Base-by-base conservation (phyloP, 805 yeast species). In the Diddensiella caesifluorescens region DNA sequence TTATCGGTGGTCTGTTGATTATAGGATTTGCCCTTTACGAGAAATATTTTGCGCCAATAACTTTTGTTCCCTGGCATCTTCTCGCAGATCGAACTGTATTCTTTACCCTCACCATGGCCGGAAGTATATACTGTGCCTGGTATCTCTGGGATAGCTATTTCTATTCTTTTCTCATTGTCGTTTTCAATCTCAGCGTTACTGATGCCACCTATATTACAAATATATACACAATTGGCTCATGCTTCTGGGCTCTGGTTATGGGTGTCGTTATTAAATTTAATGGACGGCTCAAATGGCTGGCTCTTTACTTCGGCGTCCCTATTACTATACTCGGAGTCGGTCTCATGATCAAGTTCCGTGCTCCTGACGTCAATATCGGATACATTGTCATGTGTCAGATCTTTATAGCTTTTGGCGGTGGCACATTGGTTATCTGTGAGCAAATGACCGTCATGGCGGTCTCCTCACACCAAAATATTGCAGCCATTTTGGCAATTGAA, bases 11-110 rank as follows among this genome's bases (percentile, higher is more conserved):
- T 22, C 47, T 75, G 5, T 53, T 77, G 20, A 53, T 79, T 50
- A 65, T 73, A 39, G 65, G 68, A 25, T 66, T 78, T 37, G 50
- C 68, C 5, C 21, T 59, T 9, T 78, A 77, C 75, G 88, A 81
- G 59, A 47, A 56, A 22, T 69, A 62, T 39, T 53, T 63, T 22
- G 76, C 87, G 10, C 64, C 60, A 37, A 63, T 68, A 49, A 86
- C 86, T 22, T 58, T 81, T 35, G 60, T 74, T n/a, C 84, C 85
- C 18, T 66, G 62, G 44, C 54, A 62, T 3, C 62, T 80, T 45
- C 54, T 81, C 53, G 73, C 64, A 46, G 81, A 80, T 56, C 70
- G 83, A 50, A 82, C 82, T 47, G 77, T 81, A 21, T 77, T 82
- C 84, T 21, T 23, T 13, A 35, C 39, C 5, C 51, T 47, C 28